phyloP scores from a whole-genome alignment of 164 flowering plant genomes.

The Hamamelis virginiana region DNA sequence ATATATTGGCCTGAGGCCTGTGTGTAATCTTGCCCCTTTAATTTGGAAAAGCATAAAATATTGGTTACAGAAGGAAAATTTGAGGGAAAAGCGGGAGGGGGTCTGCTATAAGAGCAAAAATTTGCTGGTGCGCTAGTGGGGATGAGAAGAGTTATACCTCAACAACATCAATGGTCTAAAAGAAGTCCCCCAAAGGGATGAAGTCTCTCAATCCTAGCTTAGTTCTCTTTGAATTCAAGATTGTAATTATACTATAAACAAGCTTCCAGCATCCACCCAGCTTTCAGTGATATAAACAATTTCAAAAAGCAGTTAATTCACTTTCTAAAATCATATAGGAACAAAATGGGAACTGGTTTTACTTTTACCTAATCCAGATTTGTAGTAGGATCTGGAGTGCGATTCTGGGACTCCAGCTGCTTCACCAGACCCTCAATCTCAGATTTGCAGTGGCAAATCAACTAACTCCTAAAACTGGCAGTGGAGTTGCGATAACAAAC shows the following conservation, averaged over 20 bases:
- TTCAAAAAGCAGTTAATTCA: not conserved
- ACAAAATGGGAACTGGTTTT: not conserved
- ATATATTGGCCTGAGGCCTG: too few species aligned
- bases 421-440: constrained; percentile 68
- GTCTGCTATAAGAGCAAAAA: too few species aligned
- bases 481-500: too few species aligned
- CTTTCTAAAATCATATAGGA: not conserved
- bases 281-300: constrained; percentile 31
- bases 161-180: constrained; percentile 63
- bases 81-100: not conserved
- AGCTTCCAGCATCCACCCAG: constrained; percentile 88
- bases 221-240: constrained; percentile 88
- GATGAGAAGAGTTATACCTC: constrained; percentile 43
- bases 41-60: too few species aligned
- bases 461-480: too few species aligned
- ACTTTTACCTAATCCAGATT: constrained; percentile 59
- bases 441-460: too few species aligned
- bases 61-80: too few species aligned
- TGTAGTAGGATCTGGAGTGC: constrained; percentile 69
- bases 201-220: constrained; percentile 93
- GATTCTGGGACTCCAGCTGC: constrained; percentile 72
- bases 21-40: too few species aligned
- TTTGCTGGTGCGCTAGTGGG: too few species aligned
- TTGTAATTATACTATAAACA: constrained; percentile 76
- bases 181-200: constrained; percentile 70